phyloP scores from a whole-genome alignment of 441 rosid genomes.

The Aleurites moluccanus region DNA sequence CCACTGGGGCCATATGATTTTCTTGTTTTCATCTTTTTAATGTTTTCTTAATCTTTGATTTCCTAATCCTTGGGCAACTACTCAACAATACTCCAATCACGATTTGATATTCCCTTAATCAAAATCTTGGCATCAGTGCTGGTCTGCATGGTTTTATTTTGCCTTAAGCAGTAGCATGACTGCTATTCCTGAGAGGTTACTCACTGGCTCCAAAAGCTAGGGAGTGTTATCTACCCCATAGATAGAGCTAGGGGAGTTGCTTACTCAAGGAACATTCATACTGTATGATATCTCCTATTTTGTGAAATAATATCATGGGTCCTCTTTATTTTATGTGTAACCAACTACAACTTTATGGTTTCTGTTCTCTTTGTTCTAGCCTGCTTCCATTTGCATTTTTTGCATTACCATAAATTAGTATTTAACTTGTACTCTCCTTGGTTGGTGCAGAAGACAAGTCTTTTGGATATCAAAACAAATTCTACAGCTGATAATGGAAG shows the following conservation, averaged over 20 bases:
- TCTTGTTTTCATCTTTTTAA: background rate
- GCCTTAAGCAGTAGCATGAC: background rate
- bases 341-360: background rate
- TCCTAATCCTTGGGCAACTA: background rate
- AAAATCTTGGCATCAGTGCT: conserved; percentile 10
- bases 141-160: background rate
- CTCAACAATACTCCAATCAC: background rate
- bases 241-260: too few relatives aligned
- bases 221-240: too few relatives aligned
- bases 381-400: conserved; percentile 8
- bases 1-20: background rate
- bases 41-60: background rate
- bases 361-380: background rate
- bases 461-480: conserved; percentile 98
- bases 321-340: background rate
- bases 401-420: background rate
- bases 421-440: conserved; percentile 24
- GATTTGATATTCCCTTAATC: background rate
- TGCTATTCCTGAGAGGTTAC: background rate
- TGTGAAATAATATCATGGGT: background rate
- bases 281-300: background rate
- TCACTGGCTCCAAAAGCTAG: too few relatives aligned
- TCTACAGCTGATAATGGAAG: conserved; percentile 93
- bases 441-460: conserved; percentile 78
- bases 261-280: background rate